phyloP scores from a whole-genome alignment of 805 yeast species.

The Saccharomycopsis malanga region DNA sequence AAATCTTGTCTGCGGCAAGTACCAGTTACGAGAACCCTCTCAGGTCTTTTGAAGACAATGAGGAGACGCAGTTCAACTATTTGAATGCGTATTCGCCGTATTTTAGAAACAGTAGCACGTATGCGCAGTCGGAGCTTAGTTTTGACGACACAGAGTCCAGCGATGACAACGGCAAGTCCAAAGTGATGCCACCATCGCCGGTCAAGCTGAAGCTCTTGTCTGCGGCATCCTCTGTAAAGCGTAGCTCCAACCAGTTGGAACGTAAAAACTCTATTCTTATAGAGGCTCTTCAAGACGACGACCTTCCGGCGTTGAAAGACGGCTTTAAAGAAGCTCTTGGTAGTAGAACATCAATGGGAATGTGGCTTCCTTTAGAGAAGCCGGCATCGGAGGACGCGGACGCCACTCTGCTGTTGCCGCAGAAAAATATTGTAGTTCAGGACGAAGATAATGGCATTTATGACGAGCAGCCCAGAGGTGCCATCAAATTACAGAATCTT shows the following conservation, averaged over 20 bases:
- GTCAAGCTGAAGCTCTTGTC: neutral
- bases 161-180: neutral
- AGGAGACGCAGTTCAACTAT: neutral
- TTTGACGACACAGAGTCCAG: neutral
- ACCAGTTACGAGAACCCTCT: neutral
- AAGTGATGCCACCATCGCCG: neutral
- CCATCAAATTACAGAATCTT: conserved; percentile 17
- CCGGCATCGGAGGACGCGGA: neutral
- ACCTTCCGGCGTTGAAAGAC: conserved; percentile 1
- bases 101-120: neutral
- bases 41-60: conserved; percentile 1
- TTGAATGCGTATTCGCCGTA: neutral
- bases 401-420: too few relatives aligned
- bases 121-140: neutral
- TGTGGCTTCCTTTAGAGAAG: neutral
- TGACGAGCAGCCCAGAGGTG: conserved; percentile 5
- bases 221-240: neutral
- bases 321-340: conserved; percentile 3
- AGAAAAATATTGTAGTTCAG: neutral
- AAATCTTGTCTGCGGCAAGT: neutral
- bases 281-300: conserved; percentile 6
- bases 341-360: neutral
- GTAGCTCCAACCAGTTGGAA: neutral
- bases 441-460: conserved; percentile 6
- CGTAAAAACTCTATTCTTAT: neutral